Base-by-base conservation (phyloP, 1,139 yeast species). In the Taiozyma sp. region DNA sequence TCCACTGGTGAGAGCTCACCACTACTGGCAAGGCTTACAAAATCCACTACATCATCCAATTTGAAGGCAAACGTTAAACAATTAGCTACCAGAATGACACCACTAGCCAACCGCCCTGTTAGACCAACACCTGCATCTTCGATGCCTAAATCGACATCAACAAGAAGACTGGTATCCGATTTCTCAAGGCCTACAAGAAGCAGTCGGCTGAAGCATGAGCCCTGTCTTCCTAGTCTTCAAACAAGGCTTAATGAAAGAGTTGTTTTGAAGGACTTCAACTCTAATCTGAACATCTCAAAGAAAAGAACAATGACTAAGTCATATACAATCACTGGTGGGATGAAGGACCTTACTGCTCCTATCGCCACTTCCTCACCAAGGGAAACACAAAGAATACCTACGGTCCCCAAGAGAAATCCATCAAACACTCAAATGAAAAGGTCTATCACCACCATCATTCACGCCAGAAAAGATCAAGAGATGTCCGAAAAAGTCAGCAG, bases 21-120 rank as follows among this genome's bases (percentile, higher is more conserved):
- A 3, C 28, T 59, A 6, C 12, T 61, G 2, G 46, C 56, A 5
- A 52, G 65, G 40, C 48, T 61, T 3, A 59, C 63, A 4, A 52
- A 59, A 32, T 58, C 65, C 2, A 60, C 63, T 3, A 56, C 62
- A 1, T 50, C 63, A 4, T 58, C 53, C 5, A 42, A 57, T 22
- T 48, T 59, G 28, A 60, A 56, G 39, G 13, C 50, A 10, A 42
- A n/a, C 13, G 16, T 43, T 22, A 38, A 47, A 24, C n/a, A 45
- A 43, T 27, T 14, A 32, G 30, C 9, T 16, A 45, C 23, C 19
- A 32, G 36, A 32, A 4, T n/a, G 19, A n/a, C 36, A 4, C 36
- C 19, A 32, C 16, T 32, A n/a, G 16, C 36, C 24, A 38, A 19
- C 10, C 24, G 24, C 8, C 22, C 32, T 22, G 8, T 22, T 23